phyloP scores from a whole-genome alignment of 148 eudicot genomes.

The Pharnaceum exiguum region DNA sequence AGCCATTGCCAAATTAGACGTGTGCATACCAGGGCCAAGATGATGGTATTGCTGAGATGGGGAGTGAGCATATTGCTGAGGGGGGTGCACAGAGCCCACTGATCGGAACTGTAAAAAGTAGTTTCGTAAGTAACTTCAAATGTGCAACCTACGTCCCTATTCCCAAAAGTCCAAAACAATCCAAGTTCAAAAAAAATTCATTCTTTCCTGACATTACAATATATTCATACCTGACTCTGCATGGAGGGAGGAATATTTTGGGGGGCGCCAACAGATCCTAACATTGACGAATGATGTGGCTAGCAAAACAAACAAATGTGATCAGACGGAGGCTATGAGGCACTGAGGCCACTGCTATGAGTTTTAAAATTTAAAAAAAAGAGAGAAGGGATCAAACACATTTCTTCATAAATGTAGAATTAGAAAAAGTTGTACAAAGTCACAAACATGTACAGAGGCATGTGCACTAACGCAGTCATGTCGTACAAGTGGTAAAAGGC shows the following conservation, averaged over 20 bases:
- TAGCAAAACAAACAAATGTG: conserved; percentile 13
- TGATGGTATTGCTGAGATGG: conserved; percentile 68
- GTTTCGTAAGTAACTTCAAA: not conserved
- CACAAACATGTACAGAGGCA: too few species aligned
- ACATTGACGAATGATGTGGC: conserved; percentile 63
- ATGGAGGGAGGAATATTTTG: conserved; percentile 62
- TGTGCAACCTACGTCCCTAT: too few species aligned
- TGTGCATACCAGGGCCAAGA: conserved; percentile 34
- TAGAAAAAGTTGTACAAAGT: too few species aligned
- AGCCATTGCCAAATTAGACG: conserved; percentile 53
- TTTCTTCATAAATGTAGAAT: not conserved
- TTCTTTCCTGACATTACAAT: too few species aligned
- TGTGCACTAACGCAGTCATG: too few species aligned
- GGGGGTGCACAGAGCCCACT: conserved; percentile 45
- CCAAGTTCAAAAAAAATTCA: too few species aligned
- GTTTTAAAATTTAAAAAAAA: conserved; percentile 1
- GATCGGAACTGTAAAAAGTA: conserved; percentile 58
- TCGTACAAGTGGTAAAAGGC: too few species aligned
- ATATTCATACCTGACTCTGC: conserved; percentile 58
- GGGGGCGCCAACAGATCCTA: conserved; percentile 46
- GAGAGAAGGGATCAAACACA: not conserved
- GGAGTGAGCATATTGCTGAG: conserved; percentile 57
- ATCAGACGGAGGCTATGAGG: not conserved
- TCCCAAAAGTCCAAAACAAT: too few species aligned
- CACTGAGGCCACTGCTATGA: too few species aligned